phyloP scores from a whole-genome alignment of 2,329 filamentous ascomycete genomes.

The Fusarium abutilonis region DNA sequence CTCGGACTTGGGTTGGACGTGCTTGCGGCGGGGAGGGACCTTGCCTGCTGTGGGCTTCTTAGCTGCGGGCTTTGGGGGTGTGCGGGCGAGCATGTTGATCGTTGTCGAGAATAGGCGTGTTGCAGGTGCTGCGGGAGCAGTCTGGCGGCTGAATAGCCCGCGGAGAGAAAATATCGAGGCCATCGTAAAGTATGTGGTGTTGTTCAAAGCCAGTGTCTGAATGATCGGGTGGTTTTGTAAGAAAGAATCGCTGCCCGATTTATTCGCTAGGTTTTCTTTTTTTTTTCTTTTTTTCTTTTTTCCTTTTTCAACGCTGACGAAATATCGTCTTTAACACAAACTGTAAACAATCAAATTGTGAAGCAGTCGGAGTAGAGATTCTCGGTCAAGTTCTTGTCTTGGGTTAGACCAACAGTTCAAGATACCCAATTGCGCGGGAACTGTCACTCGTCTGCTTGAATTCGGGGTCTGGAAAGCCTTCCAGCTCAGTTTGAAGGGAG shows the following conservation, averaged over 20 bases:
- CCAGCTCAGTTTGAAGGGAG: background rate
- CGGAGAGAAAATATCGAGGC: slow-evolving; percentile 45
- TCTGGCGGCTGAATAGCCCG: slow-evolving; percentile 46
- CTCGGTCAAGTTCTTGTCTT: slow-evolving; percentile 4
- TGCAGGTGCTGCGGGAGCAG: slow-evolving; percentile 16
- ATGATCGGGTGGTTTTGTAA: background rate
- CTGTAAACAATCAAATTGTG: background rate
- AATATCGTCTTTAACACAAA: background rate
- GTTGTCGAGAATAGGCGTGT: slow-evolving; percentile 50
- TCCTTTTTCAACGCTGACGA: background rate
- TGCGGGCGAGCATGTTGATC: slow-evolving; percentile 46
- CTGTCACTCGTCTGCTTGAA: background rate
- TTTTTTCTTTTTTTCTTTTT: too few species aligned
- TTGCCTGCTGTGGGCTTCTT: slow-evolving; percentile 41
- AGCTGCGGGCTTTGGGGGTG: slow-evolving; percentile 41
- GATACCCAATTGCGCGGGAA: slow-evolving; percentile 1
- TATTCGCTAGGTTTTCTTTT: background rate
- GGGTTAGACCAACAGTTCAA: background rate
- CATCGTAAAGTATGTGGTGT: slow-evolving; percentile 39
- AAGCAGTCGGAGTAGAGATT: background rate
- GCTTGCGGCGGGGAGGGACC: slow-evolving; percentile 42
- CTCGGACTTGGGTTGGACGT: slow-evolving; percentile 48
- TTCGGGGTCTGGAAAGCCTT: background rate
- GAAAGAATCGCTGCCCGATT: background rate
- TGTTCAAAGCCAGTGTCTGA: background rate